These are phyloP conservation scores for Salix koriyanagi DNA, from an alignment of 345 rosid species.

Conservation along the genomic window DNA sequence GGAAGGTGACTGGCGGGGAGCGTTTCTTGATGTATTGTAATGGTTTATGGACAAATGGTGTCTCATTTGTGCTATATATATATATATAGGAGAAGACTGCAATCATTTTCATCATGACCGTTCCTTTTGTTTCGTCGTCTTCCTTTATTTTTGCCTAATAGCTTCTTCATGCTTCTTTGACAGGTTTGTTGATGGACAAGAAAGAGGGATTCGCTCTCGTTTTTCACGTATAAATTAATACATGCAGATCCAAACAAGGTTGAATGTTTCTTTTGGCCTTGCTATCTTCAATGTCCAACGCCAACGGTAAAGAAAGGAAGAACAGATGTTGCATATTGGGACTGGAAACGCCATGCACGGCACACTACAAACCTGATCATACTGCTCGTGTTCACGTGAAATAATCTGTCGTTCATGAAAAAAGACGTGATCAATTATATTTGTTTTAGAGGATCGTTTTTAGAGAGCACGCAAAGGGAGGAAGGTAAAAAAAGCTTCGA, in stretches of 20 bases:
- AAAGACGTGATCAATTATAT: neutral
- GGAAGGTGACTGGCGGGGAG: neutral
- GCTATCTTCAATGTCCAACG: slow-evolving; percentile 1
- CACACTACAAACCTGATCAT: neutral
- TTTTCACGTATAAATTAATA: no score
- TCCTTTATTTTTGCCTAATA: neutral
- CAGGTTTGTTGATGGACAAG: neutral
- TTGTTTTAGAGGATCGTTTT: slow-evolving; percentile 22
- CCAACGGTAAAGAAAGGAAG: neutral
- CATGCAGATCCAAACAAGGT: no score
- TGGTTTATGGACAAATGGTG: neutral
- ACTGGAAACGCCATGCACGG: neutral
- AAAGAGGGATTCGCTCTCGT: no score
- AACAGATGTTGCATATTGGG: neutral
- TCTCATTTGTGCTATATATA: neutral
- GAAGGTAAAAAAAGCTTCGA: slow-evolving; percentile 2
- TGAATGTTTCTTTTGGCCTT: slow-evolving; percentile 13
- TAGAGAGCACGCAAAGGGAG: slow-evolving; percentile 51
- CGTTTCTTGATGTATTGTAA: slow-evolving; percentile 2
- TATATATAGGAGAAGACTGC: neutral
- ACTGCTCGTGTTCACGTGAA: neutral
- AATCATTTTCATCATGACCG: slow-evolving; percentile 2
- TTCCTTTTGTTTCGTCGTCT: slow-evolving; percentile 9
- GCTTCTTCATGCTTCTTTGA: neutral
- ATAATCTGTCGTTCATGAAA: neutral